Evolutionary conservation across 2,329 filamentous ascomycete species (phyloP).

Genomic region (Corinectria fuckeliana): DNA sequence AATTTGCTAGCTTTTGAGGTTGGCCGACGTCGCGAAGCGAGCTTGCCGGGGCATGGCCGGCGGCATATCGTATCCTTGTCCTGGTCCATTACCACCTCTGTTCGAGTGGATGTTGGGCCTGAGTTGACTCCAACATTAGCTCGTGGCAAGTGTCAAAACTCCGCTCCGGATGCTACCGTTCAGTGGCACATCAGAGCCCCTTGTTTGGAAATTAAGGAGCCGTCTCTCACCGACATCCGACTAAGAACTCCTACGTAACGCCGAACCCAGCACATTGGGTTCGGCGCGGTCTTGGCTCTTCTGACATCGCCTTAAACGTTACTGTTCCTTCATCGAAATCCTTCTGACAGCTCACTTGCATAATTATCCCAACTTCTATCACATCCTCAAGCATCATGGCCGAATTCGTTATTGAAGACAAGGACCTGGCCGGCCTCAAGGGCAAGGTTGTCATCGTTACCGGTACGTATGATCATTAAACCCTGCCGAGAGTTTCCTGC

Average conservation of each 20-base stretch:
- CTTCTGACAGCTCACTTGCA: neutral
- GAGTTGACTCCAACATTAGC: neutral
- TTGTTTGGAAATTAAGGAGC: neutral
- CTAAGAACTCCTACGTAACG: neutral
- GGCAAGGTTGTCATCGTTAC: slow-evolving; percentile 61
- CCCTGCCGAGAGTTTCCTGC: neutral
- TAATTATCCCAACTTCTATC: neutral
- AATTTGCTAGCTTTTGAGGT: no score
- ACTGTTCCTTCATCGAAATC: no score
- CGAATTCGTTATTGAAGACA: slow-evolving; percentile 53
- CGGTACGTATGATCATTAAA: slow-evolving; percentile 31
- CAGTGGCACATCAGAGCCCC: neutral
- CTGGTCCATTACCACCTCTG: neutral
- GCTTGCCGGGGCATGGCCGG: neutral
- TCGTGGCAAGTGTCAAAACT: neutral
- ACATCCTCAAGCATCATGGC: slow-evolving; percentile 44
- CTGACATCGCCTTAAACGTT: neutral
- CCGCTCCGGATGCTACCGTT: neutral
- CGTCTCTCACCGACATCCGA: neutral
- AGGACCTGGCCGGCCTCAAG: slow-evolving; percentile 50
- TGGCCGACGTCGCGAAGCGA: no score
- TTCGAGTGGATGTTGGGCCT: neutral
- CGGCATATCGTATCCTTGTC: neutral
- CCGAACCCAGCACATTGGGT: neutral
- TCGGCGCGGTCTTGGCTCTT: neutral